These are phyloP conservation scores for Wickerhamomyces chaumierensis DNA, from an alignment of 805 yeast genomes.

Conservation along the genomic window DNA sequence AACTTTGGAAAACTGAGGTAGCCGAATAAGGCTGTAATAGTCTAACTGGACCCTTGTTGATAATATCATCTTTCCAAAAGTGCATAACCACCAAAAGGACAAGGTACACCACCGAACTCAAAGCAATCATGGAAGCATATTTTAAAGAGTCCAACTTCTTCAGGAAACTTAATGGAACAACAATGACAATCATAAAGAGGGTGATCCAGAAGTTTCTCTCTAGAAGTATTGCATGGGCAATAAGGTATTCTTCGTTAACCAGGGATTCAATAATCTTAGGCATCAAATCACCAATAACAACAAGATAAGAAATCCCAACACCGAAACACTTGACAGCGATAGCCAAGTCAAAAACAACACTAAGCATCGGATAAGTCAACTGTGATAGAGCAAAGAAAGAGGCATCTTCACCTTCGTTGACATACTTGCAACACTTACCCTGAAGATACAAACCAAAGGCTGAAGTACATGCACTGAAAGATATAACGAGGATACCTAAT, in stretches of 20 bases:
- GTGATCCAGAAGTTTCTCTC: conserved; percentile 54
- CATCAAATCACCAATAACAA: conserved; percentile 60
- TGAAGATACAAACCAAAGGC: conserved; percentile 59
- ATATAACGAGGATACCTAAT: conserved; percentile 43
- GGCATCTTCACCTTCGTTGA: conserved; percentile 36
- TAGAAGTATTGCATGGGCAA: conserved; percentile 15
- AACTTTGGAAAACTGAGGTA: conserved; percentile 47
- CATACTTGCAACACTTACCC: conserved; percentile 43
- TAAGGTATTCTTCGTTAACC: conserved; percentile 9
- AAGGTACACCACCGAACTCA: conserved; percentile 70
- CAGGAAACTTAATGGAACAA: conserved; percentile 51
- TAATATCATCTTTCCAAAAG: conserved; percentile 45
- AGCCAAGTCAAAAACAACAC: conserved; percentile 54
- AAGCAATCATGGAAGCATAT: conserved; percentile 75
- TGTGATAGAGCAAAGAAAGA: conserved; percentile 57
- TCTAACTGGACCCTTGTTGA: conserved; percentile 39
- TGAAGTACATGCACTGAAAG: conserved; percentile 57
- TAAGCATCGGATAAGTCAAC: conserved; percentile 46
- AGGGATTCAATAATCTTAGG: conserved; percentile 41
- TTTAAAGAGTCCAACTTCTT: conserved; percentile 72
- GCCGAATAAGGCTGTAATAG: conserved; percentile 34
- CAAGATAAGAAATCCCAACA: conserved; percentile 55
- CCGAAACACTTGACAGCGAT: conserved; percentile 66
- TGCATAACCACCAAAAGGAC: conserved; percentile 66
- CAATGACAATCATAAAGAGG: conserved; percentile 34